These are phyloP conservation scores for Melampsora abietis-canadensis DNA, from an alignment of 1,284 basidiomycete genomes.

Conservation along the genomic window DNA sequence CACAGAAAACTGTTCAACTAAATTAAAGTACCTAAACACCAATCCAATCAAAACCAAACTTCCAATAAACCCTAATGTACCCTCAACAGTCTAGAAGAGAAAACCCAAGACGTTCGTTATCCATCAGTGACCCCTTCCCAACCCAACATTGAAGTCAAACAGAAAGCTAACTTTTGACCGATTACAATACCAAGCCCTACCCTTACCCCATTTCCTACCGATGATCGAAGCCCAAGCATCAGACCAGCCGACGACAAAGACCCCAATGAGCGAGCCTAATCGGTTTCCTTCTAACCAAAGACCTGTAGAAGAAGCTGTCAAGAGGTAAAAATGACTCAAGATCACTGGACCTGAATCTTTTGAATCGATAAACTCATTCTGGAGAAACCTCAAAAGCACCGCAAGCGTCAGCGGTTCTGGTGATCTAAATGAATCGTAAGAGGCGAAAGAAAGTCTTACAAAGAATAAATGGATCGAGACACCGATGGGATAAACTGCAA, in stretches of 20 bases:
- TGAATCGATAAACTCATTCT: constrained; percentile 87
- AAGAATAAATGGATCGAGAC: constrained; percentile 92
- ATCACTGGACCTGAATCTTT: constrained; percentile 96
- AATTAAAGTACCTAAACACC: neutral
- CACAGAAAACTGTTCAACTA: constrained; percentile 24
- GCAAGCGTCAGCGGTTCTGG: no score
- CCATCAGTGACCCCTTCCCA: neutral
- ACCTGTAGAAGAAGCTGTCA: constrained; percentile 88
- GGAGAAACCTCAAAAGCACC: no score
- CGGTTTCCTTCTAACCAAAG: constrained; percentile 90
- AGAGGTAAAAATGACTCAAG: constrained; percentile 90
- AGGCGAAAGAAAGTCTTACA: constrained; percentile 46
- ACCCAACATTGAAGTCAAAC: neutral
- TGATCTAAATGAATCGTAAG: no score
- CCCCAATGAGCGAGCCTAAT: constrained; percentile 64
- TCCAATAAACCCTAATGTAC: constrained; percentile 15
- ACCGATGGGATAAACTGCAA: constrained; percentile 94
- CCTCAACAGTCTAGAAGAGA: constrained; percentile 27
- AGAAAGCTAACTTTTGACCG: neutral
- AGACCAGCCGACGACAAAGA: constrained; percentile 83
- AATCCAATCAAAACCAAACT: constrained; percentile 1
- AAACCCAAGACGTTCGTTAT: neutral
- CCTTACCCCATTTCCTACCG: constrained; percentile 67
- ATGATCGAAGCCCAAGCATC: constrained; percentile 91
- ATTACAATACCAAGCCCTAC: constrained; percentile 9